Base-by-base conservation (phyloP, 2,329 filamentous ascomycete species). In the Calonectria leucothoes region DNA sequence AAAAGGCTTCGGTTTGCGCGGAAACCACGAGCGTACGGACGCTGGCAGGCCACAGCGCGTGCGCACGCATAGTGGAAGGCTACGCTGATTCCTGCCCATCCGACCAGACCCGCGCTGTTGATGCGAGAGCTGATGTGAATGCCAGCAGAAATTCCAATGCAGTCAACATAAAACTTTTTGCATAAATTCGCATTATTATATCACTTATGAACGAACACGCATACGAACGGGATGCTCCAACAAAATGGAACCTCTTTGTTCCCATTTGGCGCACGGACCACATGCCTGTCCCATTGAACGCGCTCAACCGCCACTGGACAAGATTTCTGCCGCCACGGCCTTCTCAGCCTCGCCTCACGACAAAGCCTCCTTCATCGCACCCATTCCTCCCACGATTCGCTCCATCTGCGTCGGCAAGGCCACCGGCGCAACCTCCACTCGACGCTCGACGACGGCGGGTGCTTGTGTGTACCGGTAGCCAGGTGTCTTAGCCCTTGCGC, bases 291-390 rank as follows among this genome's bases (percentile, higher is more conserved):
- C 39, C 23, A 67, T 57, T 59, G 59, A 72, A 64, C 69, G 61
- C 55, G 70, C 75, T 72, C 29, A 51, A 29, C 48, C 74, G 48
- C 75, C 70, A 80, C 73, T 80, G 77, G 78, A 63, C 66, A 74
- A 52, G 49, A 39, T 71, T 69, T 71, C 68, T 73, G 61, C 52
- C 55, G 57, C 70, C 61, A 42, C 66, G 42, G 61, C 61, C 66
- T 39, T 66, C 69, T 77, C 79, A 81, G 79, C 79, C 79, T 81
- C 74, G 79, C 67, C 73, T 64, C 77, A 45, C 45, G 59, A 64
- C 75, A 69, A 72, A 74, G 72, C 77, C 70, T 75, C 76, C 70
- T 67, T 61, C 69, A 69, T 68, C 72, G 73, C 76, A 73, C 48
- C 48, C 69, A 42, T 42, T 35, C 25, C 70, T 65, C 42, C 42